These are phyloP conservation scores for Corymbia calophylla DNA, from an alignment of 441 rosid genomes.

Conservation along the genomic window DNA sequence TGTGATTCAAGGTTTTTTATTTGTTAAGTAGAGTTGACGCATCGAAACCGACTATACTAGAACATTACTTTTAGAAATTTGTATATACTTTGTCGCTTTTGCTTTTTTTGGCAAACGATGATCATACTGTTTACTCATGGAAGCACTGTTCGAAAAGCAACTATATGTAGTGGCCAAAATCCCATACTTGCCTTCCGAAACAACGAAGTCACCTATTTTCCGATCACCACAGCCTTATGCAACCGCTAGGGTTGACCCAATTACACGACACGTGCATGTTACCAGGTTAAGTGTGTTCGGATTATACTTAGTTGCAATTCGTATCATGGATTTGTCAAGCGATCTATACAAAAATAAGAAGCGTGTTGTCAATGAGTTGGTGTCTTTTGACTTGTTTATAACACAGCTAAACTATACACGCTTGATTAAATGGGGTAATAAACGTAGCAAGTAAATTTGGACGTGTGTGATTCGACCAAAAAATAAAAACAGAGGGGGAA, in stretches of 20 bases:
- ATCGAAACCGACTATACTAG: not conserved
- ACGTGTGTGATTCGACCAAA: too few relatives aligned
- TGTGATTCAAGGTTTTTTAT: not conserved
- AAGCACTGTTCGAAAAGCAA: not conserved
- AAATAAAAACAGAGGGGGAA: too few relatives aligned
- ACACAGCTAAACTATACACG: too few relatives aligned
- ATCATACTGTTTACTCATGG: not conserved
- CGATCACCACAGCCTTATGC: not conserved
- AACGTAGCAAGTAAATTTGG: too few relatives aligned
- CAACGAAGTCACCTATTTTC: not conserved
- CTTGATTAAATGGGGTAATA: too few relatives aligned
- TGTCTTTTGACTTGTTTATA: too few relatives aligned
- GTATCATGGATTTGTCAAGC: too few relatives aligned
- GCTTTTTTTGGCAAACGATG: not conserved
- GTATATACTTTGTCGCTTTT: not conserved
- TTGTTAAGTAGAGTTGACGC: not conserved
- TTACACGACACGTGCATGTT: not conserved
- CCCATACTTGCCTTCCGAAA: not conserved
- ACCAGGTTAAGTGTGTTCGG: too few relatives aligned
- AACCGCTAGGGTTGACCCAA: not conserved
- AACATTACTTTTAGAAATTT: not conserved
- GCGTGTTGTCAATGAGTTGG: too few relatives aligned
- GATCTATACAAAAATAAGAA: too few relatives aligned
- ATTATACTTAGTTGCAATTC: too few relatives aligned
- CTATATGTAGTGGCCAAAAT: not conserved